Evolutionary conservation across 2,329 filamentous ascomycete species (phyloP).

Genomic region (Paramyrothecium roridum): DNA sequence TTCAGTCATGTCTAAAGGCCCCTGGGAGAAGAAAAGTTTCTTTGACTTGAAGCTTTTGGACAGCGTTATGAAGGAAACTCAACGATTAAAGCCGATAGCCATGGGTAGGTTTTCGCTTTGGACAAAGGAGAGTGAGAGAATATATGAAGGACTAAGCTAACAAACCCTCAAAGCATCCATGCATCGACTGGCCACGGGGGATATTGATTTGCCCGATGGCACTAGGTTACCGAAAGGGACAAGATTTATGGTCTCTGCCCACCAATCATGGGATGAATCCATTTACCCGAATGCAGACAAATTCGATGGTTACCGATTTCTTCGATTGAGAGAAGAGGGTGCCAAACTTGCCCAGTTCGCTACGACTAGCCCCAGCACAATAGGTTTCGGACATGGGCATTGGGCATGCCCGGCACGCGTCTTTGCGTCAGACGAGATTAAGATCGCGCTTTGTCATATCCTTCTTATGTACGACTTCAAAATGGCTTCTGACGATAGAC

Average conservation of each 20-base stretch:
- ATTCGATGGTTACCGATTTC: constrained; percentile 2
- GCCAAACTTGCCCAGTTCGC: constrained; percentile 1
- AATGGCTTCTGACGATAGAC: neutral
- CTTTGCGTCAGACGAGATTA: constrained; percentile 1
- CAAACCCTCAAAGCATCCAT: constrained; percentile 3
- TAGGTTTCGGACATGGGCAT: constrained; percentile 1
- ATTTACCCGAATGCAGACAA: constrained; percentile 1
- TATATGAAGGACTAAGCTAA: neutral
- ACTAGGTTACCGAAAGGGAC: neutral
- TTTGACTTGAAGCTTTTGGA: constrained; percentile 43
- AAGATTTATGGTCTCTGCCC: neutral
- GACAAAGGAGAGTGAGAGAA: no score
- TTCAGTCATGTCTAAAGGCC: constrained; percentile 6
- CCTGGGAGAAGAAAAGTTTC: constrained; percentile 42
- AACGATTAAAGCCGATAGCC: constrained; percentile 40
- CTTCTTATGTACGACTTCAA: constrained; percentile 1
- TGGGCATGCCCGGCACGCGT: neutral
- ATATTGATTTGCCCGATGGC: constrained; percentile 5
- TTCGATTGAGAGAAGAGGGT: constrained; percentile 1
- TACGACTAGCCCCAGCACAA: neutral
- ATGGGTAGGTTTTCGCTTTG: constrained; percentile 19
- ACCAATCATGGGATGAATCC: neutral
- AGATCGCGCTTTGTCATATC: neutral
- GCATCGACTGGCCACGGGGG: constrained; percentile 4
- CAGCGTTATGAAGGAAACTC: constrained; percentile 48